Conservation (phyloP, 345 rosid species). For the Excoecaria agallocha region DNA sequence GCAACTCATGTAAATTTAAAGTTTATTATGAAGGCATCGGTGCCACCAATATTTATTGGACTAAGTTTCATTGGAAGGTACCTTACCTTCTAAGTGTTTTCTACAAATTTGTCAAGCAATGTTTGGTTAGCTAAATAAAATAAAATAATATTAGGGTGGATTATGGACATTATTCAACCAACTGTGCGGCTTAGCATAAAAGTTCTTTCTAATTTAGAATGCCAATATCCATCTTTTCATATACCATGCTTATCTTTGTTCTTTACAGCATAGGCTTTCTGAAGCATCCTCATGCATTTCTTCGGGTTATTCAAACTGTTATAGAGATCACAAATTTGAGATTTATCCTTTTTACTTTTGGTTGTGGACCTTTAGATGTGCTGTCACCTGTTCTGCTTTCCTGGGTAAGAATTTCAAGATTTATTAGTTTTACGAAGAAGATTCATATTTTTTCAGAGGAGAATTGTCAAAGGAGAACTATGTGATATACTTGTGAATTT, state of each 20-base stretch:
- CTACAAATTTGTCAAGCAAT: background rate
- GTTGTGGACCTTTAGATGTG: slow-evolving; percentile 52
- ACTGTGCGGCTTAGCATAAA: background rate
- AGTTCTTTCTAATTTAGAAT: background rate
- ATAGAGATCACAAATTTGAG: slow-evolving; percentile 41
- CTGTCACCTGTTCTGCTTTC: slow-evolving; percentile 51
- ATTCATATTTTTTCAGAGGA: background rate
- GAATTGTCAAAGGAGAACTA: background rate
- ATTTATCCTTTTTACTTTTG: slow-evolving; percentile 57
- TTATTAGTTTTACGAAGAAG: background rate
- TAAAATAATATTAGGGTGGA: background rate
- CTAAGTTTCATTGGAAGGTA: slow-evolving; percentile 79
- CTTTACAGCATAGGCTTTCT: slow-evolving; percentile 60
- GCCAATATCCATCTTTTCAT: slow-evolving; percentile 5
- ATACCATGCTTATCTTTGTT: slow-evolving; percentile 10
- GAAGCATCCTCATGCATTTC: slow-evolving; percentile 50
- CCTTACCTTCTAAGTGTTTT: slow-evolving; percentile 11
- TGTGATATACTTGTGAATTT: background rate
- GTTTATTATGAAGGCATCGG: slow-evolving; percentile 42
- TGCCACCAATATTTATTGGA: slow-evolving; percentile 62
- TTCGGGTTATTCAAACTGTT: slow-evolving; percentile 44
- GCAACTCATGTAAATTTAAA: slow-evolving; percentile 54
- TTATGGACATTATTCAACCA: slow-evolving; percentile 1
- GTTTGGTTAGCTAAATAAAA: background rate
- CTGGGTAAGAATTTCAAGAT: slow-evolving; percentile 41